Evolutionary conservation across 306 rosid genomes (phyloP).

Genomic region (cucumber (Cucumis sativus)): DNA sequence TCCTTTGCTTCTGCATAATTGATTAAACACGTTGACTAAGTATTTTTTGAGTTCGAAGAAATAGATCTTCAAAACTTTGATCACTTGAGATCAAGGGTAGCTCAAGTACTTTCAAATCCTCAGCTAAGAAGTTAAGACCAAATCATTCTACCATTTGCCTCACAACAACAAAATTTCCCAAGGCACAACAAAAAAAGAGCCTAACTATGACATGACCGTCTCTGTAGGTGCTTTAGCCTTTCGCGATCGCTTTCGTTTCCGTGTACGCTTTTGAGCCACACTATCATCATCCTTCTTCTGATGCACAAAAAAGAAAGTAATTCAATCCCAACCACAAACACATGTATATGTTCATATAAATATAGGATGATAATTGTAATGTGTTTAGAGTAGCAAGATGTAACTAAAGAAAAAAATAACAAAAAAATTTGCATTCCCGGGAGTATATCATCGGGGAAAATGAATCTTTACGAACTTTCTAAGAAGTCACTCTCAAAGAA

Average conservation of each 20-base stretch:
- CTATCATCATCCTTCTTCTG: neutral
- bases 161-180: too few relatives aligned
- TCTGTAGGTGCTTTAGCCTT: conserved; percentile 3
- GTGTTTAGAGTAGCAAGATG: neutral
- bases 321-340: neutral
- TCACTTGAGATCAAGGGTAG: too few relatives aligned
- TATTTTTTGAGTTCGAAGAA: too few relatives aligned
- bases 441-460: neutral
- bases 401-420: neutral
- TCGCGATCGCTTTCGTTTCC: conserved; percentile 24
- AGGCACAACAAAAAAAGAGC: too few relatives aligned
- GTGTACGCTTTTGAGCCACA: conserved; percentile 3
- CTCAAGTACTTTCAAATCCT: too few relatives aligned
- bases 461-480: too few relatives aligned
- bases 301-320: neutral
- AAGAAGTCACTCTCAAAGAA: too few relatives aligned
- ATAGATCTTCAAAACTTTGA: too few relatives aligned
- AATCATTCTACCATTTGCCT: too few relatives aligned
- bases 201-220: neutral
- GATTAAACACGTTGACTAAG: too few relatives aligned
- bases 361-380: neutral
- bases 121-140: too few relatives aligned
- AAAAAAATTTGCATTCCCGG: neutral
- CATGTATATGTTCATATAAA: neutral
- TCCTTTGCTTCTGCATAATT: too few relatives aligned